Evolutionary conservation across 257 asterid species (phyloP), one percentile per base, ranked within the genome.

Genomic region (Nicotiana knightiana): DNA sequence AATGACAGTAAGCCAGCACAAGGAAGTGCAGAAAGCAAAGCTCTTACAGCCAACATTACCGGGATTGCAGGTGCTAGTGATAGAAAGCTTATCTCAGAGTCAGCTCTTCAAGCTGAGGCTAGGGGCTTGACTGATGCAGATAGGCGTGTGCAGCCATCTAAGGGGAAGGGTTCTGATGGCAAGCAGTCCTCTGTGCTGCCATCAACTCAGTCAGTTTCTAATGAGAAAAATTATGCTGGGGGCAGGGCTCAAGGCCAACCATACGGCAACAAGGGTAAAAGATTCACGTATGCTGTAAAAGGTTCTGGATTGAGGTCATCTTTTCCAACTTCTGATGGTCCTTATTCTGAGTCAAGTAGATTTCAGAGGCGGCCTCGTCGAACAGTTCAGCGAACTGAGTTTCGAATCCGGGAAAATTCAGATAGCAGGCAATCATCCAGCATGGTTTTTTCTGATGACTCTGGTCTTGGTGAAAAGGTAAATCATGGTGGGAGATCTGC

Each of bases 341-440:
- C 83, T 16, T 57, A 32, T 68, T 65, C 89, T 81, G 94, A 92
- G 76, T 84, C 90, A 26, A 88, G 85, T 89, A 94, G 90, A 54
- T 89, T 89, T 87, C 97, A 88, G 86, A 92, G 97, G 85, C 90
- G 94, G 86, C 91, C 97, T 79, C 89, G 90, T 78, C 92, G 94
- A 37, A 89, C 93, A 80, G 91, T 90, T 80, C 97, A 86, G 39
- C 89, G 93, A 57, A 89, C 95, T 37, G 99, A 96, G 84, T 94
- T 91, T 85, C 93, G 93, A 79, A 83, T 92, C 82, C 95, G 98
- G 71, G 98, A 91, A 83, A 94, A 87, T 85, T 86, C 78, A 81
- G 97, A 93, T 75, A 85, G 93, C 86, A 90, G 89, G 80, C 89
- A 87, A 21, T 84, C 88, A 66, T 85, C 86, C 68, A 87, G 68